These are phyloP conservation scores for Lyophyllum atratum DNA, from an alignment of 768 basidiomycete species.

Conservation along the genomic window DNA sequence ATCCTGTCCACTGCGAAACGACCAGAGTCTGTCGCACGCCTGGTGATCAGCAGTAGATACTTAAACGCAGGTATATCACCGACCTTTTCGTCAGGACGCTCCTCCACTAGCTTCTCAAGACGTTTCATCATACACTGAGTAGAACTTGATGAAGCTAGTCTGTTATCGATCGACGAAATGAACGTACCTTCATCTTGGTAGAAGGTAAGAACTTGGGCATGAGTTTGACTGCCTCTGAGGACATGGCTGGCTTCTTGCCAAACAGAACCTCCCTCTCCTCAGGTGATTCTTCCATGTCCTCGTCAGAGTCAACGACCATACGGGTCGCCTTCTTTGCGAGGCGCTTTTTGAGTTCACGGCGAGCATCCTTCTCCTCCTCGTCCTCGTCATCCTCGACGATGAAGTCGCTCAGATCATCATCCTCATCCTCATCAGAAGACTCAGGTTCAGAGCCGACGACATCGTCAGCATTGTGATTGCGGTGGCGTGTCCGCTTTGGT, in stretches of 20 bases:
- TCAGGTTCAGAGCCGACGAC: slow-evolving; percentile 18
- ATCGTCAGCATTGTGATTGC: background rate
- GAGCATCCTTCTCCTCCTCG: slow-evolving; percentile 50
- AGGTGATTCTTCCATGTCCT: slow-evolving; percentile 35
- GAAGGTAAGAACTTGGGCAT: slow-evolving; percentile 65
- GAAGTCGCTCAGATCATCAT: slow-evolving; percentile 51
- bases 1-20: slow-evolving; percentile 72
- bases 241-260: slow-evolving; percentile 29
- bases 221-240: slow-evolving; percentile 38
- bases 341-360: slow-evolving; percentile 37
- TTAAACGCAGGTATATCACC: background rate
- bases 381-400: slow-evolving; percentile 56
- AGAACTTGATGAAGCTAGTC: background rate
- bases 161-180: background rate
- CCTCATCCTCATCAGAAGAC: slow-evolving; percentile 36
- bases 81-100: slow-evolving; percentile 64
- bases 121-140: slow-evolving; percentile 60
- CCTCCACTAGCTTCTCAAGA: slow-evolving; percentile 43
- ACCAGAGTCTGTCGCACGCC: slow-evolving; percentile 48
- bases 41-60: slow-evolving; percentile 5
- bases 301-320: slow-evolving; percentile 47
- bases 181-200: slow-evolving; percentile 71
- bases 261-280: slow-evolving; percentile 46
- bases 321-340: slow-evolving; percentile 36
- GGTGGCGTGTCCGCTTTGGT: background rate